Base-by-base conservation (phyloP, 2,329 filamentous ascomycete species). In the Ambrosiella xylebori region DNA sequence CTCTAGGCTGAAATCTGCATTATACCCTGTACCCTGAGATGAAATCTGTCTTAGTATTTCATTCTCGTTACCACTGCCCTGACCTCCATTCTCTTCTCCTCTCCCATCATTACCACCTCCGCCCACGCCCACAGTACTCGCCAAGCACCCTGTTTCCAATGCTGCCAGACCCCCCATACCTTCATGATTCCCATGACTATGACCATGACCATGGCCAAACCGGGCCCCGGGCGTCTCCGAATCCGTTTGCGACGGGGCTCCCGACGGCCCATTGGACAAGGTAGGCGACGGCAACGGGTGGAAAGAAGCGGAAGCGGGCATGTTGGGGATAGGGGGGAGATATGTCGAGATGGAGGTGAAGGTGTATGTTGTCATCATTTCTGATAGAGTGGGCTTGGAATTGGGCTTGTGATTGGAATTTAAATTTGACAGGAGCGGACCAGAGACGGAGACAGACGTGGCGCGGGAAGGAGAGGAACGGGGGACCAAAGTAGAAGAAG, bases 1-100 rank as follows among this genome's bases (percentile, higher is more conserved):
- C 63, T 78, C 76, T 54, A 79, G 71, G 63, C 72, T 78, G 60
- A 76, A 75, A 59, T 79, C 76, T 37, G 76, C 72, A 62, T 77
- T 77, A 52, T 75, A 73, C 0, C 66, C 65, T 44, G 67, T 64
- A 40, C 68, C 63, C 63, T 70, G 66, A 54, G 52, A 54, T 7
- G 27, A 11, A 41, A 54, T 49, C 51, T 51, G 44, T 60, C 59
- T 60, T 60, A 60, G 59, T 58, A 60, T 57, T 15, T 50, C 41
- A 39, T 54, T 60, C 39, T 55, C 37, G 36, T 27, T 40, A 19
- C 17, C 53, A 11, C 13, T 52, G 9, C 19, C 47, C 35, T 13
- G 9, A 38, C 19, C 35, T 36, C 13, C 6, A 5, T 36, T 27
- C 35, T 11, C 39, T 27, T 27, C 27, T 11, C 49, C 27, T 11